These are phyloP conservation scores for Yamadazyma takamatsuzukensis DNA, from an alignment of 805 yeast species.

Conservation along the genomic window DNA sequence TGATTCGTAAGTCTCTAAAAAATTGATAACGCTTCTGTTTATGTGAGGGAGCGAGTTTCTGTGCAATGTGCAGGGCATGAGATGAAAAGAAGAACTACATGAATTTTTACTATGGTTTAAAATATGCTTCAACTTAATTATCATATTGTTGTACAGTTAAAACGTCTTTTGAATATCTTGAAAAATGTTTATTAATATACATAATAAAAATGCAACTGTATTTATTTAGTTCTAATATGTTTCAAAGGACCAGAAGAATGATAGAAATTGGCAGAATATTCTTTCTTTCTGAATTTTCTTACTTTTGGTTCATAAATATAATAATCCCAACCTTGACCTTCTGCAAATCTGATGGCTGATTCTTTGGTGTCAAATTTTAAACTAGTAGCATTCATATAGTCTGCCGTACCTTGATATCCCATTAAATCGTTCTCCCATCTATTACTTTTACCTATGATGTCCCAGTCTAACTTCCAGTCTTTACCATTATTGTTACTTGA, in stretches of 20 bases:
- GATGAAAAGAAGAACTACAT: no score
- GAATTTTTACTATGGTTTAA: no score
- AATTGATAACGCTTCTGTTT: no score
- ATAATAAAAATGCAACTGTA: no score
- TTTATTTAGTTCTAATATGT: slow-evolving; percentile 74
- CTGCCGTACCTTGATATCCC: slow-evolving; percentile 79
- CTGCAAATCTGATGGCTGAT: slow-evolving; percentile 74
- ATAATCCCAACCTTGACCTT: slow-evolving; percentile 82
- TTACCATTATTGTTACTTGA: slow-evolving; percentile 55
- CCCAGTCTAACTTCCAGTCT: slow-evolving; percentile 82
- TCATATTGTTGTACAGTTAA: no score
- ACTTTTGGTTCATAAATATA: slow-evolving; percentile 78
- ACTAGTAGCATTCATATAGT: slow-evolving; percentile 77
- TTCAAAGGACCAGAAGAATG: slow-evolving; percentile 71
- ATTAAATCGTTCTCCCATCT: slow-evolving; percentile 89
- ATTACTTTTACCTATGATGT: slow-evolving; percentile 68
- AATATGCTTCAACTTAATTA: no score
- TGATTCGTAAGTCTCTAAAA: no score
- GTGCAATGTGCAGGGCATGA: no score
- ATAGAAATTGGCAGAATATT: slow-evolving; percentile 66
- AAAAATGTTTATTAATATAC: no score
- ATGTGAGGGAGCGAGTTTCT: no score
- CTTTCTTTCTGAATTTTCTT: slow-evolving; percentile 71
- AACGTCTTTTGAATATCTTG: no score
- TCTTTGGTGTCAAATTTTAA: slow-evolving; percentile 73